phyloP scores from a whole-genome alignment of 2,329 filamentous ascomycete genomes.

The Exophiala aquamarina region DNA sequence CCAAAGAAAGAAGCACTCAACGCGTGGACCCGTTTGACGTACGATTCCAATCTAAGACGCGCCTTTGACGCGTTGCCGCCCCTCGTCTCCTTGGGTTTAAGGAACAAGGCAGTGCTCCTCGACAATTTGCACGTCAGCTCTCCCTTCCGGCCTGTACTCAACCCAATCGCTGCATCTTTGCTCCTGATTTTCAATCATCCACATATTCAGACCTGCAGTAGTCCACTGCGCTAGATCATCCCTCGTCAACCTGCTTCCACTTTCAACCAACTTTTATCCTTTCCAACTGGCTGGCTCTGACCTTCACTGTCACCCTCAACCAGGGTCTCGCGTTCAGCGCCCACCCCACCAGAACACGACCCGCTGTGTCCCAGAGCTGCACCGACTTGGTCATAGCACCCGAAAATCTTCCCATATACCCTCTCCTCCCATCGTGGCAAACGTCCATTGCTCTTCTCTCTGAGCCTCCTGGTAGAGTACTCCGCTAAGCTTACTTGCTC shows the following conservation, averaged over 20 bases:
- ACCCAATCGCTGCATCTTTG: constrained; percentile 24
- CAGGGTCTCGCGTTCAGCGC: constrained; percentile 21
- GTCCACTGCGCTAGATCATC: constrained; percentile 11
- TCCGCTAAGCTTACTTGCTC: too few relatives aligned
- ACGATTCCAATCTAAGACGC: background rate
- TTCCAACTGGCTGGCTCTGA: constrained; percentile 9
- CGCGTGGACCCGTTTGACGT: background rate
- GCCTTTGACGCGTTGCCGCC: constrained; percentile 4
- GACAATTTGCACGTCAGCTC: constrained; percentile 17
- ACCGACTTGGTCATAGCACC: constrained; percentile 18
- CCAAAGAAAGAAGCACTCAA: background rate
- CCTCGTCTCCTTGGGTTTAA: background rate
- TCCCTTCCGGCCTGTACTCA: constrained; percentile 3
- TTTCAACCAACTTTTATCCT: constrained; percentile 3
- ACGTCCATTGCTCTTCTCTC: constrained; percentile 7
- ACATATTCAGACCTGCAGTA: constrained; percentile 25
- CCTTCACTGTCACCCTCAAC: constrained; percentile 9
- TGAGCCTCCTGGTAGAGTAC: constrained; percentile 2
- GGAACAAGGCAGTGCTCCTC: background rate
- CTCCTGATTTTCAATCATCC: constrained; percentile 6
- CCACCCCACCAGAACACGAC: constrained; percentile 6
- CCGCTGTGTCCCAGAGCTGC: constrained; percentile 8
- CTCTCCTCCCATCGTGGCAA: constrained; percentile 8
- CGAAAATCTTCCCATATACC: constrained; percentile 15
- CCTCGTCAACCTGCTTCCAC: constrained; percentile 7